phyloP scores from a whole-genome alignment of 257 asterid genomes.

The Perilla frutescens region DNA sequence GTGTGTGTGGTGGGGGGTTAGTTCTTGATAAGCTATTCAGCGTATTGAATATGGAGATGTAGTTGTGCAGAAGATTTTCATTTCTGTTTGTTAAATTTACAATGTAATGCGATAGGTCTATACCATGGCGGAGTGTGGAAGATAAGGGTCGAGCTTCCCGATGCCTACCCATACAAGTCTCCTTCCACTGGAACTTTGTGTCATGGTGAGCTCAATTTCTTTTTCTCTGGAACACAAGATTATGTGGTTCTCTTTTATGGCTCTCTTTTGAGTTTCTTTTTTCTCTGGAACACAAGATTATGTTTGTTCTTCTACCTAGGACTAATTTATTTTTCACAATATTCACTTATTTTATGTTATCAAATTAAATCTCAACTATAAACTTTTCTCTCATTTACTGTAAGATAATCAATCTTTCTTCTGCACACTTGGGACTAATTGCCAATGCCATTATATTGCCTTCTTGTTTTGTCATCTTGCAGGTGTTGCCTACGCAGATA shows the following conservation, averaged over 20 bases:
- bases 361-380: constrained; percentile 1
- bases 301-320: constrained; percentile 54
- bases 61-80: constrained; percentile 14
- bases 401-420: constrained; percentile 6
- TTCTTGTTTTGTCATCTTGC: constrained; percentile 47
- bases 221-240: too few species aligned
- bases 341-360: constrained; percentile 20
- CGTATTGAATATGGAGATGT: constrained; percentile 25
- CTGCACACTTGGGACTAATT: constrained; percentile 8
- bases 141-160: constrained; percentile 96
- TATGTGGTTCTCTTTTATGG: too few species aligned
- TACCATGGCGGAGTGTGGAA: constrained; percentile 99
- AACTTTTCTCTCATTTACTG: neutral
- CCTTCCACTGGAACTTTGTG: constrained; percentile 98
- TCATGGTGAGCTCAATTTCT: too few species aligned
- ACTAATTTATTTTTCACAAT: constrained; percentile 17
- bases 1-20: too few species aligned
- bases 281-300: too few species aligned
- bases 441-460: constrained; percentile 22
- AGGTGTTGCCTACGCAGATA: constrained; percentile 82
- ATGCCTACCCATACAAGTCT: constrained; percentile 96
- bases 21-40: constrained; percentile 12
- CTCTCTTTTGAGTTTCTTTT: too few species aligned
- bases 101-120: constrained; percentile 66
- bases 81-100: constrained; percentile 2